Percentiles rank a stretch among this genome's conserved stretches.
These are phyloP conservation scores for Groenewaldozyma sp. DNA, from an alignment of 1,139 yeast species.

Conservation along the genomic window DNA sequence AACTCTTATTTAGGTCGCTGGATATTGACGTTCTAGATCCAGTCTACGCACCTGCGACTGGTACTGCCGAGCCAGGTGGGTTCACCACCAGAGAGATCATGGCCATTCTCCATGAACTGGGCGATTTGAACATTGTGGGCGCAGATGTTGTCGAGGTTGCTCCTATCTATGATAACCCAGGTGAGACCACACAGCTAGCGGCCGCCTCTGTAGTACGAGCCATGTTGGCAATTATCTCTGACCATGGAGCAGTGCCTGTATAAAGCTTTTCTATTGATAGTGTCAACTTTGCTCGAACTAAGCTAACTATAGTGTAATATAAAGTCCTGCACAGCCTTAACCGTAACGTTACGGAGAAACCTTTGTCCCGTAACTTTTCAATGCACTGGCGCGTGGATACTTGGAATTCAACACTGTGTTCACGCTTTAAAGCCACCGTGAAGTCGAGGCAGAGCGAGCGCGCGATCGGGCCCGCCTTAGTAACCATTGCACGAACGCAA, in stretches of 20 bases:
- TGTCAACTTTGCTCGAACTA: background rate
- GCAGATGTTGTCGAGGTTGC: constrained; percentile 75
- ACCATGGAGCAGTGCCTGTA: background rate
- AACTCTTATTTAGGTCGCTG: constrained; percentile 33
- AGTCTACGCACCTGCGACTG: constrained; percentile 74
- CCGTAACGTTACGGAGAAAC: no score
- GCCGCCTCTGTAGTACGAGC: constrained; percentile 57
- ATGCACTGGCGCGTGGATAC: no score
- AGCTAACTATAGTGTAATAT: no score
- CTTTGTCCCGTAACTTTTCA: no score
- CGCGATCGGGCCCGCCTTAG: no score
- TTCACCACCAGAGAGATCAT: constrained; percentile 65
- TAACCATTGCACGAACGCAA: no score
- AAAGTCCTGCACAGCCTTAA: no score
- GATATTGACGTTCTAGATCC: constrained; percentile 78
- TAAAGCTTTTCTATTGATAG: background rate
- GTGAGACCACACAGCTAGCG: constrained; percentile 64
- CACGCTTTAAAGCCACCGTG: no score
- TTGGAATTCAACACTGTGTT: no score
- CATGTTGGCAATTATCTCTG: constrained; percentile 19
- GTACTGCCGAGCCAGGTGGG: constrained; percentile 79
- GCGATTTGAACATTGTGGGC: constrained; percentile 55
- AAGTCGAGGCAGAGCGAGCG: no score
- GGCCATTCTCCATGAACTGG: constrained; percentile 49
- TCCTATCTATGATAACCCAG: constrained; percentile 53